Evolutionary conservation across 192 early-diverging fungal genomes (phyloP).

Genomic region (Rhizophlyctis rosea): DNA sequence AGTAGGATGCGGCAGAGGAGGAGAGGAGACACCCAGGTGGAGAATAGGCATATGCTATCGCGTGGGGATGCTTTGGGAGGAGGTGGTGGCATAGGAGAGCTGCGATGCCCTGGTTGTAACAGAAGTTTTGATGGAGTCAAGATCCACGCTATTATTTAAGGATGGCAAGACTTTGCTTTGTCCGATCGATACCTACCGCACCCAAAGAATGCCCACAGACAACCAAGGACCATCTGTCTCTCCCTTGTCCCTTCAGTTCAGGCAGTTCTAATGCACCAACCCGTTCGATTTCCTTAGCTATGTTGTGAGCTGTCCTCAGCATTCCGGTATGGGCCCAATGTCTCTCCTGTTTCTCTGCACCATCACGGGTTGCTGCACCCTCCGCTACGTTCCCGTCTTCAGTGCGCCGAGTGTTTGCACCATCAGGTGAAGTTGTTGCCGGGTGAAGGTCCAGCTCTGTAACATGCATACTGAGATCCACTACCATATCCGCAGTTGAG

Average conservation of each 20-base stretch:
- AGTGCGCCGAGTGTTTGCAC: too few species aligned
- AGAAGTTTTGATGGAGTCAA: background rate
- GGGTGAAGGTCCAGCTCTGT: constrained; percentile 27
- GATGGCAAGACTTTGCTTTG: too few species aligned
- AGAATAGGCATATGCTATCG: background rate
- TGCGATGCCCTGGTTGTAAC: background rate
- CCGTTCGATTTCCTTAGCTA: background rate
- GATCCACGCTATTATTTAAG: background rate
- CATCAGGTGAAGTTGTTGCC: too few species aligned
- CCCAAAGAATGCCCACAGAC: background rate
- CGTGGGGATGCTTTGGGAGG: background rate
- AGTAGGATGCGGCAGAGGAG: background rate
- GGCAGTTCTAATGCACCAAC: background rate
- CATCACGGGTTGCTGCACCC: too few species aligned
- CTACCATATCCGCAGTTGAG: constrained; percentile 37
- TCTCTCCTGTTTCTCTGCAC: background rate
- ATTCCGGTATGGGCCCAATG: constrained; percentile 9
- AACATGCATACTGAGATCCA: constrained; percentile 42
- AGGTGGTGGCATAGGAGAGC: background rate
- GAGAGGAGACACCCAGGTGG: background rate
- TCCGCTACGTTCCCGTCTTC: constrained; percentile 2
- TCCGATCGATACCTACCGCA: background rate
- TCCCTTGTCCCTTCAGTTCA: background rate
- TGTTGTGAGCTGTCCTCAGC: constrained; percentile 1
- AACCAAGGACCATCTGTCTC: background rate